A percentile compares a stretch with the other conserved stretches of the same genome.
phyloP scores from a whole-genome alignment of 805 yeast species.

The Nakazawaea populi region DNA sequence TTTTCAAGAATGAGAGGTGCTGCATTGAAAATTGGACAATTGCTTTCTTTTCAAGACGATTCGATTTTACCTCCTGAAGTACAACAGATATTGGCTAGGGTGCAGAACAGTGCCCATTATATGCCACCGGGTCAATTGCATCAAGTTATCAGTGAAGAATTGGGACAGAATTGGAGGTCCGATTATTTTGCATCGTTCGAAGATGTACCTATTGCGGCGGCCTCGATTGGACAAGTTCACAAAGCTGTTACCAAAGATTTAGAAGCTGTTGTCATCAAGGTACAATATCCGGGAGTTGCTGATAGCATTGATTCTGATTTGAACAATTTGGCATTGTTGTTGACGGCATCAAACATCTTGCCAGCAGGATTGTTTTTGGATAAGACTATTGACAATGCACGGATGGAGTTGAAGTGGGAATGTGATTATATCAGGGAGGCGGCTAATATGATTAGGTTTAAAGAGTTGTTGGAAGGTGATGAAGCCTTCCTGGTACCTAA shows the following conservation, averaged over 20 bases:
- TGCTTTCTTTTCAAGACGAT: conserved; percentile 91
- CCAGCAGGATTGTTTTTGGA: conserved; percentile 93
- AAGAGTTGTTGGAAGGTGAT: conserved; percentile 52
- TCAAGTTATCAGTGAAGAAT: conserved; percentile 60
- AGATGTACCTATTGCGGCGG: conserved; percentile 92
- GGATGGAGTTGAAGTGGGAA: conserved; percentile 94
- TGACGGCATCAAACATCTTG: conserved; percentile 79
- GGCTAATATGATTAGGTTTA: conserved; percentile 61
- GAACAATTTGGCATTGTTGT: conserved; percentile 72
- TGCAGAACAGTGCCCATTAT: conserved; percentile 92
- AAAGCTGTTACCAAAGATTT: conserved; percentile 64
- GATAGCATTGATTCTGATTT: conserved; percentile 91
- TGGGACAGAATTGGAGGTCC: conserved; percentile 76
- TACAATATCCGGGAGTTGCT: conserved; percentile 96
- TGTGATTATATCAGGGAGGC: conserved; percentile 95
- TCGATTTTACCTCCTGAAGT: conserved; percentile 80
- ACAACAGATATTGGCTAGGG: conserved; percentile 72
- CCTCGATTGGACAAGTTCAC: conserved; percentile 97
- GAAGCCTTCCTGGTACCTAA: conserved; percentile 73
- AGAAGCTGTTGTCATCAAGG: conserved; percentile 84
- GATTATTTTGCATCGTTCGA: conserved; percentile 67
- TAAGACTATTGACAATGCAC: conserved; percentile 86
- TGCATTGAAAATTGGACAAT: conserved; percentile 94
- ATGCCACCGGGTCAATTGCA: conserved; percentile 94
- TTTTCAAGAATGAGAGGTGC: conserved; percentile 98